Evolutionary conservation across 352 stramenopile genomes (phyloP).

Genomic region (Aphanomyces invadans): DNA sequence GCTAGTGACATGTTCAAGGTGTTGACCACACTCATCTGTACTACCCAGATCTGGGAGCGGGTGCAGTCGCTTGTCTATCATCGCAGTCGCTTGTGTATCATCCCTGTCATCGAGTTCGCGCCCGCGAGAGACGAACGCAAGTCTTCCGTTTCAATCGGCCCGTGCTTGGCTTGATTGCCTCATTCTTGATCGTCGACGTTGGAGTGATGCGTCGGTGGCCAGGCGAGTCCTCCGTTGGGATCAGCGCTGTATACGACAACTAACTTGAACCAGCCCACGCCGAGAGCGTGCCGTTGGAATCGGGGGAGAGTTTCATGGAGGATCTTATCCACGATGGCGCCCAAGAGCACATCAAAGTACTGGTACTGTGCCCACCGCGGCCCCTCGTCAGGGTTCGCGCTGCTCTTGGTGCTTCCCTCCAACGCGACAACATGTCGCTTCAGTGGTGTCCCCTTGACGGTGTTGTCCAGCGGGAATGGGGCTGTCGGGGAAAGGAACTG

Average conservation of each 20-base stretch:
- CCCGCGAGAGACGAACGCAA: neutral
- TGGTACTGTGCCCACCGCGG: neutral
- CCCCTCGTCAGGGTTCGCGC: neutral
- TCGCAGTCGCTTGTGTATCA: too few species aligned
- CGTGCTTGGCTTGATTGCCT: neutral
- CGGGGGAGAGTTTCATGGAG: conserved; percentile 2
- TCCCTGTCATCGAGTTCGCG: too few species aligned
- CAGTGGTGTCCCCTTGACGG: neutral
- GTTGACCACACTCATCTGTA: too few species aligned
- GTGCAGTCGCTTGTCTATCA: too few species aligned
- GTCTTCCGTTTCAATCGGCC: neutral
- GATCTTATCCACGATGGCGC: neutral
- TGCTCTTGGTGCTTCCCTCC: conserved; percentile 23
- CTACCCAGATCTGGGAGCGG: too few species aligned
- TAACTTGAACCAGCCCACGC: neutral
- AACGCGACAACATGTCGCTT: conserved; percentile 19
- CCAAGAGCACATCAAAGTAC: conserved; percentile 12
- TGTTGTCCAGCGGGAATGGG: neutral
- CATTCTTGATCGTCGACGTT: too few species aligned
- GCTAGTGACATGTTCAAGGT: too few species aligned
- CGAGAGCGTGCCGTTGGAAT: conserved; percentile 4
- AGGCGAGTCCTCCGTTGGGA: too few species aligned
- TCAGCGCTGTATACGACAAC: neutral
- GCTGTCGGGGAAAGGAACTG: neutral
- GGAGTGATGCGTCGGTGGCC: too few species aligned